phyloP scores from a whole-genome alignment of 352 stramenopile genomes.

The Elongisporangium anandrum region DNA sequence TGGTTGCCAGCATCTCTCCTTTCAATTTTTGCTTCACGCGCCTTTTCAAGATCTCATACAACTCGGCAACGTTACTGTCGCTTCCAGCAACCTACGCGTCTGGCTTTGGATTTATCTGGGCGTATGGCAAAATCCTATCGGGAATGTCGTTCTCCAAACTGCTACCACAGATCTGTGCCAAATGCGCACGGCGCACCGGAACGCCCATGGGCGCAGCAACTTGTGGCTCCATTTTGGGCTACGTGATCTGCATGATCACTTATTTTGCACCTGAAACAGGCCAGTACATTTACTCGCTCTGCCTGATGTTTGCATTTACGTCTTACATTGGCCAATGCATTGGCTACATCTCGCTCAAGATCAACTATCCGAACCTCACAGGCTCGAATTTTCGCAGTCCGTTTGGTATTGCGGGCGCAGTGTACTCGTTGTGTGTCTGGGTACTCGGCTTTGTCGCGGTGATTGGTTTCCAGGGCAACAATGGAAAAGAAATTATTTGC shows the following conservation, averaged over 20 bases:
- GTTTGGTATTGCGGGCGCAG: constrained; percentile 19
- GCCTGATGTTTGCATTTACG: constrained; percentile 22
- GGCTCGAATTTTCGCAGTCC: constrained; percentile 27
- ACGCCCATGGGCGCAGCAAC: constrained; percentile 17
- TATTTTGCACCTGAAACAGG: constrained; percentile 12
- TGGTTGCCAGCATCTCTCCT: constrained; percentile 4
- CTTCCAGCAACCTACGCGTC: constrained; percentile 28
- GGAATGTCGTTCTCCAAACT: constrained; percentile 28
- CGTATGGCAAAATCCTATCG: constrained; percentile 28
- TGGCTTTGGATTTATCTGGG: constrained; percentile 31
- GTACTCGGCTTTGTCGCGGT: constrained; percentile 19
- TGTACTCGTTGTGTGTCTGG: constrained; percentile 26
- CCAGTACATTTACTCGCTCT: constrained; percentile 30
- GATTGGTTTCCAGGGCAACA: constrained; percentile 21
- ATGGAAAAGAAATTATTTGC: constrained; percentile 11
- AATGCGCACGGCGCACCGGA: constrained; percentile 6
- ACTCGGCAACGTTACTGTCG: constrained; percentile 25
- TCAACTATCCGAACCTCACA: constrained; percentile 21
- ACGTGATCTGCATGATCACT: constrained; percentile 18
- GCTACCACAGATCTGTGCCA: constrained; percentile 14
- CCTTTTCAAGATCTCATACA: constrained; percentile 19
- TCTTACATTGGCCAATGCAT: constrained; percentile 24
- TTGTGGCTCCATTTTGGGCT: constrained; percentile 17
- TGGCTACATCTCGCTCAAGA: constrained; percentile 25
- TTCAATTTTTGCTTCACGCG: constrained; percentile 24